A percentile compares a stretch with the other conserved stretches of the same genome.
These are phyloP conservation scores for Termitomyces sp. DNA, from an alignment of 768 basidiomycete species.

Conservation along the genomic window DNA sequence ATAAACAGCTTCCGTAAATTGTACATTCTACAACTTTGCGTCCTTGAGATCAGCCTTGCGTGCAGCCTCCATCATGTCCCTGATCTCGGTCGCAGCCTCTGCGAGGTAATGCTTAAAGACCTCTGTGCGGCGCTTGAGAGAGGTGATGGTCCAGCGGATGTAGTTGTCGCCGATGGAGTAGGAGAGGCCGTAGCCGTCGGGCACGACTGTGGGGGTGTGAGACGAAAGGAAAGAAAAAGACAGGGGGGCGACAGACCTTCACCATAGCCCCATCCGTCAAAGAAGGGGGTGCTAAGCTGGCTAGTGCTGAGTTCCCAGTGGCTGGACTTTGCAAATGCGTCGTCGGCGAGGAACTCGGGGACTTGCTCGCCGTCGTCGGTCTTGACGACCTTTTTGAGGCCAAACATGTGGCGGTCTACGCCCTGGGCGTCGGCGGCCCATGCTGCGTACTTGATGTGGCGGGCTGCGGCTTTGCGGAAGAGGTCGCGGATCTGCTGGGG, in stretches of 20 bases:
- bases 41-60: conserved; percentile 6
- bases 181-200: conserved; percentile 87
- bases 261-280: conserved; percentile 93
- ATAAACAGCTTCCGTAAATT: too few species aligned
- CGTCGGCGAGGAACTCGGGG: conserved; percentile 75
- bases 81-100: conserved; percentile 20
- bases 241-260: neutral
- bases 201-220: conserved; percentile 51
- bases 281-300: conserved; percentile 74
- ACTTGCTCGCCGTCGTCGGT: conserved; percentile 57
- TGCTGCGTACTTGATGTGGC: conserved; percentile 82
- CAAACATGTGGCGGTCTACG: conserved; percentile 94
- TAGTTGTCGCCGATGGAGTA: conserved; percentile 86
- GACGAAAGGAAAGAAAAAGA: too few species aligned
- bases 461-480: conserved; percentile 71
- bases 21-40: neutral
- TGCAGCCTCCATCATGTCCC: conserved; percentile 21
- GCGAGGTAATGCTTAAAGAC: conserved; percentile 55
- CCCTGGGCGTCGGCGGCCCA: conserved; percentile 96
- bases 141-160: conserved; percentile 88
- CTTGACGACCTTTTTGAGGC: conserved; percentile 77
- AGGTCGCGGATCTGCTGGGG: conserved; percentile 51
- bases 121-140: conserved; percentile 46
- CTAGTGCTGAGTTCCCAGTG: conserved; percentile 96
- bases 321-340: conserved; percentile 60